These are phyloP conservation scores for Aspergillus phoenicis DNA, from an alignment of 2,329 filamentous ascomycete species.

Conservation along the genomic window DNA sequence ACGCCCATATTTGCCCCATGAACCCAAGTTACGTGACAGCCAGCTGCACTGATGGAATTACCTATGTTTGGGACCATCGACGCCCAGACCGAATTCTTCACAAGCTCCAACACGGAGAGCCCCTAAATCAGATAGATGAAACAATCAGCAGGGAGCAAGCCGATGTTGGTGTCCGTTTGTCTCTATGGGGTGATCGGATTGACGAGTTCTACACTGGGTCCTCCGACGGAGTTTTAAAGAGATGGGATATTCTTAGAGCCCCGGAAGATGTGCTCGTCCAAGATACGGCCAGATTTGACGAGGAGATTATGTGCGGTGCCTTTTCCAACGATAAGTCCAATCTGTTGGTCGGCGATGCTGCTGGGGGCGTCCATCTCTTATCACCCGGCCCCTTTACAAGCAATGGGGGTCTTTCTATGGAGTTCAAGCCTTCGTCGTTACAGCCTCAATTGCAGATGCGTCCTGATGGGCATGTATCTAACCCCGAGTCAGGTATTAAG, in stretches of 20 bases:
- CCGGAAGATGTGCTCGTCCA: slow-evolving; percentile 54
- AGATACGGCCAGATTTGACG: slow-evolving; percentile 53
- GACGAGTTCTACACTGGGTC: slow-evolving; percentile 61
- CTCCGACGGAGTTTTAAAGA: slow-evolving; percentile 62
- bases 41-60: slow-evolving; percentile 61
- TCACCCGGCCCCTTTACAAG: slow-evolving; percentile 36
- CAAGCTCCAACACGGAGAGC: slow-evolving; percentile 53
- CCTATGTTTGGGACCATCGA: slow-evolving; percentile 64
- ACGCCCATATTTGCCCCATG: slow-evolving; percentile 55
- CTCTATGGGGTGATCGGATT: slow-evolving; percentile 58
- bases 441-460: slow-evolving; percentile 9
- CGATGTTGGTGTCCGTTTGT: slow-evolving; percentile 61
- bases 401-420: slow-evolving; percentile 24
- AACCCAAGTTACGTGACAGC: slow-evolving; percentile 56
- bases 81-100: slow-evolving; percentile 50
- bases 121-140: slow-evolving; percentile 51
- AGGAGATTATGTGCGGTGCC: slow-evolving; percentile 60
- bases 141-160: slow-evolving; percentile 48
- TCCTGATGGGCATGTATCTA: slow-evolving; percentile 11
- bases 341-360: slow-evolving; percentile 60
- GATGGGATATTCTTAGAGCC: slow-evolving; percentile 60
- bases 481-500: slow-evolving; percentile 30
- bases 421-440: slow-evolving; percentile 30
- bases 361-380: slow-evolving; percentile 58
- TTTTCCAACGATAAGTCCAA: slow-evolving; percentile 60